Evolutionary conservation across 2,329 filamentous ascomycete genomes (phyloP), one percentile per base, ranked within the genome.

Genomic region (Apiospora marii): DNA sequence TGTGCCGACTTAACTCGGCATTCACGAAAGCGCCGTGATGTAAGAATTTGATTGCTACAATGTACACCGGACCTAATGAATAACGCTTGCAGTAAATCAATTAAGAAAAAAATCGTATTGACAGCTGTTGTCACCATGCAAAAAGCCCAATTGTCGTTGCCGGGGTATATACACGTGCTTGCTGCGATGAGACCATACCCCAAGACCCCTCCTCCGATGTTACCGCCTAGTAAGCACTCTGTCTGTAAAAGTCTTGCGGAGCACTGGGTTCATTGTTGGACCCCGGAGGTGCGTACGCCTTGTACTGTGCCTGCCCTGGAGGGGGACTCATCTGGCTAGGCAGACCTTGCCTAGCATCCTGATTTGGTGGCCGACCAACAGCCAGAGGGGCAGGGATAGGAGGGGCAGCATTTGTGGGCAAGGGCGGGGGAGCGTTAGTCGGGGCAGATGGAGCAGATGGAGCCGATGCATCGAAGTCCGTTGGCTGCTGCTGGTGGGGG

Each of bases 231-330:
- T 81, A 81, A 22, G 80, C 78, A 72, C 78, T 80, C 75, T 87
- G 85, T 68, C 88, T 83, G 77, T 91, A 91, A 77, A 89, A 91
- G 78, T 90, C 89, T 69, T 84, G 85, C 4, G 88, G 87, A 5
- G 85, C 87, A 73, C 85, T 88, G 1, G 85, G 85, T 13, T 82
- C 85, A 46, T 83, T 67, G 71, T 74, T 81, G 43, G 78, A 51
- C 73, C 75, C 71, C 73, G 84, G 87, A 4, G 89, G 89, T 3
- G 87, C 85, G 73, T 92, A 92, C 0, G 90, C 87, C 79, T 88
- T 91, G 76, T 91, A 92, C 79, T 90, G 88, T 51, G 84, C 84
- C 76, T 85, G 83, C 24, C 76, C 76, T 49, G 75, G 76, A 74
- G 70, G 46, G 44, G 43, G 58, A 16, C 70, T 14, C 51, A 72